Evolutionary conservation across 805 yeast genomes (phyloP), one percentile per base, ranked within the genome.

Genomic region (Myxozyma nipponensis): DNA sequence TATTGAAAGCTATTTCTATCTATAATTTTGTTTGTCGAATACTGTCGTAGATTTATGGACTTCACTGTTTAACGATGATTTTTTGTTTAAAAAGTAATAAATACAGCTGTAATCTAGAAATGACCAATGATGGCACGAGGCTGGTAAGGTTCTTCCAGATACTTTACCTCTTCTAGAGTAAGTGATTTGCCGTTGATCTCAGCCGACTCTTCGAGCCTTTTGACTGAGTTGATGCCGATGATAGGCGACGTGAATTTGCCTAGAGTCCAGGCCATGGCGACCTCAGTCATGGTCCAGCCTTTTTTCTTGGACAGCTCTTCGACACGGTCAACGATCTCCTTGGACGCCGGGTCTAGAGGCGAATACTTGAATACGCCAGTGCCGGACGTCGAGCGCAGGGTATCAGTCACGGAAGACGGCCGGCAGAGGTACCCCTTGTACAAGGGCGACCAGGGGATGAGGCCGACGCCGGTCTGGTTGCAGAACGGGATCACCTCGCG

Each of bases 361-460:
- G 43, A 52, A 32, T 44, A 44, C n/a, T 44, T 44, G 13, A 23
- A 28, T n/a, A 36, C 39, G 40, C 19, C 24, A 30, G 36, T 7
- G 34, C 44, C 44, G 26, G 46, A 46, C 32, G 35, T 26, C 30
- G 39, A 50, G 35, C 46, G 45, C 13, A 52, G 49, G 23, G 47
- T 15, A 1, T 54, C 41, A 2, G 47, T 51, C 28, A 19, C 49
- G 19, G 37, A 23, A 13, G 47, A n/a, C 6, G 85, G 81, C 54
- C 82, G 71, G 0, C 83, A 72, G 39, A 81, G 67, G 1, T 75
- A 35, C 9, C 86, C 86, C 49, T 77, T 65, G 2, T 81, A 81
- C 48, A 72, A 65, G 22, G 85, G 84, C 5, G 81, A 74, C 79
- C 81, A 82, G 6, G 86, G 86, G 46, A 79, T 72, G 23, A 80